Percentiles rank a stretch among this genome's conserved stretches.
These are phyloP conservation scores for Hansenula anomala DNA, from an alignment of 1,139 yeast genomes.

Conservation along the genomic window DNA sequence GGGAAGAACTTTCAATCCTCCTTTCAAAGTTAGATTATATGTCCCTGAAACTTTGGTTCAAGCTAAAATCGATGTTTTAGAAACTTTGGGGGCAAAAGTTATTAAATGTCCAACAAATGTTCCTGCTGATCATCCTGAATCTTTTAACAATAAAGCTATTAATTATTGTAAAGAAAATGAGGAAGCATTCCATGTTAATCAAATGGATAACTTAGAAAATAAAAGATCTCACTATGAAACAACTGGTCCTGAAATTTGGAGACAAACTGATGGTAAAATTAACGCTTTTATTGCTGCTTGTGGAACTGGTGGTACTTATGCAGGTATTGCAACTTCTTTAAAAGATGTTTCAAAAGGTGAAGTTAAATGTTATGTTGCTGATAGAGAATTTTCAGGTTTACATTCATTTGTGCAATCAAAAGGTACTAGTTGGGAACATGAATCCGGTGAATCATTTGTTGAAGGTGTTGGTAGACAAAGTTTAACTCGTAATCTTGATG, in stretches of 20 bases:
- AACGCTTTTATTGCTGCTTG: conserved; percentile 17
- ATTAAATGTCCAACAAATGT: conserved; percentile 12
- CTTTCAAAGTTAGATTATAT: conserved; percentile 17
- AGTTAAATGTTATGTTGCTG: conserved; percentile 14
- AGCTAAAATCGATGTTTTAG: conserved; percentile 14
- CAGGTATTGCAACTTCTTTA: conserved; percentile 14
- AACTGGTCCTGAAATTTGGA: conserved; percentile 22
- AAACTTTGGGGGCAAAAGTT: conserved; percentile 15
- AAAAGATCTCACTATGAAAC: conserved; percentile 17
- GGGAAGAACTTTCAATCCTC: conserved; percentile 16
- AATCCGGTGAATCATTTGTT: conserved; percentile 18
- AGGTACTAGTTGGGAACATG: conserved; percentile 17
- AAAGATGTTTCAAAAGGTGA: conserved; percentile 10
- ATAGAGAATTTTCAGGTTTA: conserved; percentile 19
- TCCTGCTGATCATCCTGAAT: conserved; percentile 14
- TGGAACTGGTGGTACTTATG: conserved; percentile 21
- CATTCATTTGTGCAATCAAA: conserved; percentile 12
- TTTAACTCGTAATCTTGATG: conserved; percentile 16
- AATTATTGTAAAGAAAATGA: conserved; percentile 14
- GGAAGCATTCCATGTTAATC: conserved; percentile 15
- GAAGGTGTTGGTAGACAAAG: conserved; percentile 21
- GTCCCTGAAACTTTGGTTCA: conserved; percentile 17
- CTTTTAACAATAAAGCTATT: conserved; percentile 15
- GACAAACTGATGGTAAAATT: conserved; percentile 17
- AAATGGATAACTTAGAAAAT: conserved; percentile 15